Conservation (phyloP, 495 filamentous ascomycete species). For the Daldinia decipiens region DNA sequence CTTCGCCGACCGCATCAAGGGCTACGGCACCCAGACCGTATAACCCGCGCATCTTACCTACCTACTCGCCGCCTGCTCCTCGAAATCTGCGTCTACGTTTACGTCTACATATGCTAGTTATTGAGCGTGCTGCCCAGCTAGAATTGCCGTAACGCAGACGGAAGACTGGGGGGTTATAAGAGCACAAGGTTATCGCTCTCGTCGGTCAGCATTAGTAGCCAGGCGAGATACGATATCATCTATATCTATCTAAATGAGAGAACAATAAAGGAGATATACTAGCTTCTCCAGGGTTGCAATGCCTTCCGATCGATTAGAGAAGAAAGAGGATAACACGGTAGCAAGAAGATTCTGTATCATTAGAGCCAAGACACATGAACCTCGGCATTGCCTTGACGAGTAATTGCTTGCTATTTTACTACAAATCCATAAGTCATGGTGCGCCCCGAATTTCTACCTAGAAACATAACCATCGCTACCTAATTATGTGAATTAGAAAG, state of each 20-base stretch:
- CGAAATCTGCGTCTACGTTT: not conserved
- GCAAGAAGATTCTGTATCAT: constrained; percentile 22
- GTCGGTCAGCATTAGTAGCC: not conserved
- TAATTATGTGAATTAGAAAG: not conserved
- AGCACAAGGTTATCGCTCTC: not conserved
- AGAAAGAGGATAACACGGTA: constrained; percentile 11
- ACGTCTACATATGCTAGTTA: not conserved
- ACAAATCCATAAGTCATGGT: not conserved
- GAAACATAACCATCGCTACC: not conserved
- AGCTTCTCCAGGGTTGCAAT: constrained; percentile 5
- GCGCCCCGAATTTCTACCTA: not conserved
- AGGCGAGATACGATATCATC: not conserved
- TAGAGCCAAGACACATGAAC: constrained; percentile 27
- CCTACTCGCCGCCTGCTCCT: not conserved
- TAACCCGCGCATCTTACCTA: constrained; percentile 30
- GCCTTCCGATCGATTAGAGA: constrained; percentile 3
- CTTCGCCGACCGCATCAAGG: constrained; percentile 85
- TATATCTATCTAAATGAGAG: constrained; percentile 12
- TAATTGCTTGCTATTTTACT: constrained; percentile 3
- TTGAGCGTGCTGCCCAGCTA: not conserved
- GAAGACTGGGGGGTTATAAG: not conserved
- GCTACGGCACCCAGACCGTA: constrained; percentile 63
- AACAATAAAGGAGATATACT: not conserved
- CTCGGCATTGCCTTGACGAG: constrained; percentile 11
- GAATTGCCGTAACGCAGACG: not conserved